Evolutionary conservation across 2,329 filamentous ascomycete genomes (phyloP), one percentile per base, ranked within the genome.

Genomic region (Dryadomyces sulphureus): DNA sequence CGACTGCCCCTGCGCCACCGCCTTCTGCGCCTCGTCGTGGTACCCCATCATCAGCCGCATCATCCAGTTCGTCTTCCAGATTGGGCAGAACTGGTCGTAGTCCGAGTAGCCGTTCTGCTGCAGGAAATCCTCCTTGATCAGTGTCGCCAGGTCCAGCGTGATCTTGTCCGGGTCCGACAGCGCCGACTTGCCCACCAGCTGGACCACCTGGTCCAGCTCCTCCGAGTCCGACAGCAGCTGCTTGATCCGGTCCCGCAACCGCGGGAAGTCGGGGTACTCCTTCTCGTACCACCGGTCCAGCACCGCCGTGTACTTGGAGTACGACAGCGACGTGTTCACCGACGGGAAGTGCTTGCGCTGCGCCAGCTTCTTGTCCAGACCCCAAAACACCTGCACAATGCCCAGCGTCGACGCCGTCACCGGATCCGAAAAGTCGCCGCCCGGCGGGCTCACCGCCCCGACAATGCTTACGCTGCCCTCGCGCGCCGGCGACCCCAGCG

Each of bases 61-160:
- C 92, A 98, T 96, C 82, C 92, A 98, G 64, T 94, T 84, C 0
- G 92, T 98, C 81, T 98, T 98, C 92, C 92, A 98, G 59, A 98
- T 77, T 43, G 92, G 92, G 62, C 92, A 98, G 79, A 94, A 98
- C 69, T 96, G 89, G 62, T 98, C 92, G 63, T 98, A 96, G 66
- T 96, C 87, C 55, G 84, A 92, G 77, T 98, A 98, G 52, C 92
- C 92, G 69, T 98, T 98, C 65, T 98, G 92, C 68, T 98, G 92
- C 61, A 98, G 64, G 70, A 98, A 98, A 63, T 98, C 92, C 61
- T 98, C 92, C 77, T 98, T 98, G 66, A 98, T 70, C 55, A 98
- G 70, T 17, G 78, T 81, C 17, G 92, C 85, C 52, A 98, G 79
- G 61, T 96, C 93, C 45, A 98, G 74, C 1, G 89, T 95, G 59